phyloP scores from a whole-genome alignment of 768 basidiomycete genomes.

The Kwoniella botswanensis region DNA sequence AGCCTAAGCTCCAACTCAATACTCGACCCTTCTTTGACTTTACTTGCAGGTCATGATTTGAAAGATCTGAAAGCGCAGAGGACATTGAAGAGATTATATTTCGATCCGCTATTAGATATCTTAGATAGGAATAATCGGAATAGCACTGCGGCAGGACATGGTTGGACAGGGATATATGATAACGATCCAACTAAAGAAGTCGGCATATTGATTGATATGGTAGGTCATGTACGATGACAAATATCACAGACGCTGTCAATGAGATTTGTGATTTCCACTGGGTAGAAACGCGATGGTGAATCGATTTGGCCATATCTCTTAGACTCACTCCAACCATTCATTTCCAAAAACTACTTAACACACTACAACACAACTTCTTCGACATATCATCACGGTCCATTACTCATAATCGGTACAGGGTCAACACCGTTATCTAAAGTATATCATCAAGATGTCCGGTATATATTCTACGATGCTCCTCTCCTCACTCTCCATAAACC shows the following conservation, averaged over 20 bases:
- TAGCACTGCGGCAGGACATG: neutral
- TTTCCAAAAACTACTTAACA: conserved; percentile 34
- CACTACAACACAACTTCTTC: conserved; percentile 20
- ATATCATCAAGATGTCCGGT: conserved; percentile 21
- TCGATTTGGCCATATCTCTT: conserved; percentile 38
- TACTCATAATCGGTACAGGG: conserved; percentile 43
- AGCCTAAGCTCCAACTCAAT: neutral
- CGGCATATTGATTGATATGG: conserved; percentile 39
- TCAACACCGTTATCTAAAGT: conserved; percentile 36
- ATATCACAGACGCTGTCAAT: neutral
- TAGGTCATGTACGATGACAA: conserved; percentile 14
- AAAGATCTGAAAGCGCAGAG: conserved; percentile 24
- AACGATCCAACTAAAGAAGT: conserved; percentile 30
- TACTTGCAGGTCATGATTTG: conserved; percentile 32
- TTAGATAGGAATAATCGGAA: conserved; percentile 31
- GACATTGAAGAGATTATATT: conserved; percentile 34
- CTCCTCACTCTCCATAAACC: conserved; percentile 19
- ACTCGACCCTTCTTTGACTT: conserved; percentile 10
- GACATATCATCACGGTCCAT: conserved; percentile 33
- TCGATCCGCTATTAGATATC: conserved; percentile 34
- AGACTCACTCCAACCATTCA: conserved; percentile 34
- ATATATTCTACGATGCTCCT: conserved; percentile 45
- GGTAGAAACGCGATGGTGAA: conserved; percentile 35
- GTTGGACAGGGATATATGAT: conserved; percentile 27
- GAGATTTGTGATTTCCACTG: neutral